These are phyloP conservation scores for Fusarium nanum DNA, from an alignment of 2,329 filamentous ascomycete species.

Conservation along the genomic window DNA sequence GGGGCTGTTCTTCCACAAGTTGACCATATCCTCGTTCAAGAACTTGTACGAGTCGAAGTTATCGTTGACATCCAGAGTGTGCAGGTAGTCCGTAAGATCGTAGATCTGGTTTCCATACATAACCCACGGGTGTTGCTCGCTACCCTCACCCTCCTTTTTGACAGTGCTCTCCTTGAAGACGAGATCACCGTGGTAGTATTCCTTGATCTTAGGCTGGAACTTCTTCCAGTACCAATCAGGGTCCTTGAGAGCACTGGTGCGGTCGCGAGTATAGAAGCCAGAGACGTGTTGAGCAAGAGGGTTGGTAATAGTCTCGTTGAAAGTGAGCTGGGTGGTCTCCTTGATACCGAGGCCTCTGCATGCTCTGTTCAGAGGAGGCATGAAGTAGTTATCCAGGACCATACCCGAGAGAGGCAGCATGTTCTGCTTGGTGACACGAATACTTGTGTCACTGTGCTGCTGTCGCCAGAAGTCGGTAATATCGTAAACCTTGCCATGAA, in stretches of 20 bases:
- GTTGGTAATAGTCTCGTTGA: conserved; percentile 72
- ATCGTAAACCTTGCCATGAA: conserved; percentile 91
- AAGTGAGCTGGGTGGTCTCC: conserved; percentile 65
- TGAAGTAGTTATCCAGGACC: conserved; percentile 87
- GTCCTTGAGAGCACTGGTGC: conserved; percentile 67
- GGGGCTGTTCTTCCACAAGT: conserved; percentile 78
- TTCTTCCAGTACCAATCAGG: conserved; percentile 80
- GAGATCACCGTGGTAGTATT: conserved; percentile 88
- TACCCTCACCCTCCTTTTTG: conserved; percentile 68
- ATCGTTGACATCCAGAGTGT: conserved; percentile 73
- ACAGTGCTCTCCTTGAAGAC: conserved; percentile 75
- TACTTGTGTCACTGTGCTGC: conserved; percentile 81
- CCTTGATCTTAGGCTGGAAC: conserved; percentile 83
- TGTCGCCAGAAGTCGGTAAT: conserved; percentile 87
- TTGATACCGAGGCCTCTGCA: conserved; percentile 79
- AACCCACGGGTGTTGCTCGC: conserved; percentile 80
- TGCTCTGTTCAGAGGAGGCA: conserved; percentile 77
- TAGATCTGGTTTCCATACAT: conserved; percentile 82
- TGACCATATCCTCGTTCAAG: conserved; percentile 74
- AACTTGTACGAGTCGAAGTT: conserved; percentile 72
- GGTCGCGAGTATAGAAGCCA: conserved; percentile 67
- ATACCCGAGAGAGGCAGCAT: conserved; percentile 85
- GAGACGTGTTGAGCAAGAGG: conserved; percentile 73
- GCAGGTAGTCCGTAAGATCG: conserved; percentile 92
- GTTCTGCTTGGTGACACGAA: conserved; percentile 67